Evolutionary conservation across 2,329 filamentous ascomycete species (phyloP), one percentile per base, ranked within the genome.

Genomic region (Fusarium redolens): DNA sequence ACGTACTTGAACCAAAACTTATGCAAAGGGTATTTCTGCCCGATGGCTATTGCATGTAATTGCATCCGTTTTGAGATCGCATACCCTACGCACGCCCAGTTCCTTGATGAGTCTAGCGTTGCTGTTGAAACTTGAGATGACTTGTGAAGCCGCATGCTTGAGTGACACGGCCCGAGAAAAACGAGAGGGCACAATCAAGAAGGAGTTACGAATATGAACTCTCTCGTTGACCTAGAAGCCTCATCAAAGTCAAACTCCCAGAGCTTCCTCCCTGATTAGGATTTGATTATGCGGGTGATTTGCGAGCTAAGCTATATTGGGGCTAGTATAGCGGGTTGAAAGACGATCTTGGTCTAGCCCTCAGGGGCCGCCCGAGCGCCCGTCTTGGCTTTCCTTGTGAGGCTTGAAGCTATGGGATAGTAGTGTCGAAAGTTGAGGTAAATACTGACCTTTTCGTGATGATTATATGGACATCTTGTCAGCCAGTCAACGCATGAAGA

Each of bases 311-410:
- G 10, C 71, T 55, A n/a, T 11, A 25, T 59, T 54, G 17, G 68
- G 73, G n/a, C 43, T 75, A 67, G 74, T 13, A 40, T 41, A 18
- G 33, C 54, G 64, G 43, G 56, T 61, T 58, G 55, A 22, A 55
- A 28, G 51, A 63, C 69, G 72, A 76, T 76, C 66, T 69, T 35
- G 69, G 74, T 61, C 61, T 66, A 75, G 64, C 65, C 71, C 69
- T 50, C 63, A 65, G 64, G 61, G 64, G 61, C 68, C 61, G 57
- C 48, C 66, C 54, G 31, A 57, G 40, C 61, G 64, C 56, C 73
- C 71, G 68, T 62, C 73, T 75, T 77, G 71, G 71, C 72, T 71
- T 68, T 57, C 41, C 52, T 40, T 59, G 44, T 68, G 60, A 59
- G 62, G 67, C 58, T 68, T 71, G 44, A 33, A 55, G n/a, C 18